Evolutionary conservation across 2,329 filamentous ascomycete species (phyloP), one percentile per base, ranked within the genome.

Genomic region (Penicillium sp.): DNA sequence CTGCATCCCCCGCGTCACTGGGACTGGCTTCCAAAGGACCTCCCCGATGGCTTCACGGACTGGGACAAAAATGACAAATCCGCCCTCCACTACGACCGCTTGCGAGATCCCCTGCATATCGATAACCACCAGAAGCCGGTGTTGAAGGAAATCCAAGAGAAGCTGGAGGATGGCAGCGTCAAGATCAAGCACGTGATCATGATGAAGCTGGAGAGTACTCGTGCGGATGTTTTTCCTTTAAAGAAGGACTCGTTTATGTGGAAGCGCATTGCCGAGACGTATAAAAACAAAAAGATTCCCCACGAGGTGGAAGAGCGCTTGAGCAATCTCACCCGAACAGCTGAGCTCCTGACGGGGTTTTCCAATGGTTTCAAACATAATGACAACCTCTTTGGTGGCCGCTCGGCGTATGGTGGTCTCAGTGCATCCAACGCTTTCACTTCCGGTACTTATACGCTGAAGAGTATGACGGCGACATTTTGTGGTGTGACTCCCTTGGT

Each of bases 221-320:
- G 68, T 17, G 64, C 67, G 13, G 68, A 71, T 27, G 60, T 70
- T 1, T 71, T 70, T 23, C 68, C 68, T 0, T 45, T 71, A 20
- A 48, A 47, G 13, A 66, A 67, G 25, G 64, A 64, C 37, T 49
- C 58, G 2, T 62, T 61, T 2, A 39, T 57, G n/a, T 34, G 60
- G 15, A 22, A 56, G 8, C 49, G 50, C n/a, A 57, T 69, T 6
- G 62, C 57, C 52, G 48, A 65, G 6, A 60, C 59, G 4, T 64
- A 63, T 2, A 60, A 54, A 11, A 40, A 56, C 4, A 42, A 59
- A 3, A 39, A 56, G 5, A 47, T 70, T 1, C 66, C 66, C 0
- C 39, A 57, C 1, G 51, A 54, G 1, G 57, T 51, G 9, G 25
- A 48, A 23, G 28, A 44, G 7, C 46, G 44, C 25, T 41, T 60